phyloP scores from a whole-genome alignment of 2,329 filamentous ascomycete genomes.

The Colletotrichum lupini region DNA sequence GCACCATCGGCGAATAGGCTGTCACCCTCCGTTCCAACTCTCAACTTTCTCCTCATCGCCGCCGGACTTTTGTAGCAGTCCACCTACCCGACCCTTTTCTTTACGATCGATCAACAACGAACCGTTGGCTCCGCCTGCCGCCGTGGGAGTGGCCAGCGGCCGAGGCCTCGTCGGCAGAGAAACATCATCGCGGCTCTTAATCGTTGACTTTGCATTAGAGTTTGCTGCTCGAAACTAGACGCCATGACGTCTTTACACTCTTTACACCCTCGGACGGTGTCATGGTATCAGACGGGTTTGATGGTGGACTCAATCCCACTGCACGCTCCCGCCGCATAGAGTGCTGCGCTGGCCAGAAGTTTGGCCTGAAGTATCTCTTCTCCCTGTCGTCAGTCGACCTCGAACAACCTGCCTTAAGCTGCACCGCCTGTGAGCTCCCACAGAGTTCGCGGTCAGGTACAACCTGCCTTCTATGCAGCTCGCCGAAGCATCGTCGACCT shows the following conservation, averaged over 20 bases:
- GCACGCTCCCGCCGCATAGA: slow-evolving; percentile 30
- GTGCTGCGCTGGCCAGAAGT: slow-evolving; percentile 15
- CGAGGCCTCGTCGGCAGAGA: background rate
- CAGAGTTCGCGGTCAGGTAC: slow-evolving; percentile 20
- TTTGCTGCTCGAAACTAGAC: slow-evolving; percentile 28
- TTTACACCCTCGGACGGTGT: slow-evolving; percentile 25
- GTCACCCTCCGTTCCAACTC: background rate
- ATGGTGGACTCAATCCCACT: slow-evolving; percentile 13
- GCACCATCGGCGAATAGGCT: slow-evolving; percentile 10
- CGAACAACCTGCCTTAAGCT: background rate
- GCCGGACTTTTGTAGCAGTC: slow-evolving; percentile 9
- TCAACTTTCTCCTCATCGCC: background rate
- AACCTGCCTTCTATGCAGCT: slow-evolving; percentile 6
- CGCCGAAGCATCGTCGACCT: background rate
- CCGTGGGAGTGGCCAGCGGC: slow-evolving; percentile 12
- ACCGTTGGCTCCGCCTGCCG: slow-evolving; percentile 14
- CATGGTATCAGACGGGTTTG: slow-evolving; percentile 34
- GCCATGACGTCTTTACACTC: slow-evolving; percentile 18
- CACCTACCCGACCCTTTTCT: slow-evolving; percentile 8
- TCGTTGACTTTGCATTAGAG: background rate
- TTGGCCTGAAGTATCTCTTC: slow-evolving; percentile 2
- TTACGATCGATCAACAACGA: slow-evolving; percentile 5
- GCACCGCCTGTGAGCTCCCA: background rate
- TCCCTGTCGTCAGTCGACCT: background rate
- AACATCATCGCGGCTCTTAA: slow-evolving; percentile 2